Evolutionary conservation across 352 stramenopile genomes (phyloP).

Genomic region (Globisporangium echinulatum): DNA sequence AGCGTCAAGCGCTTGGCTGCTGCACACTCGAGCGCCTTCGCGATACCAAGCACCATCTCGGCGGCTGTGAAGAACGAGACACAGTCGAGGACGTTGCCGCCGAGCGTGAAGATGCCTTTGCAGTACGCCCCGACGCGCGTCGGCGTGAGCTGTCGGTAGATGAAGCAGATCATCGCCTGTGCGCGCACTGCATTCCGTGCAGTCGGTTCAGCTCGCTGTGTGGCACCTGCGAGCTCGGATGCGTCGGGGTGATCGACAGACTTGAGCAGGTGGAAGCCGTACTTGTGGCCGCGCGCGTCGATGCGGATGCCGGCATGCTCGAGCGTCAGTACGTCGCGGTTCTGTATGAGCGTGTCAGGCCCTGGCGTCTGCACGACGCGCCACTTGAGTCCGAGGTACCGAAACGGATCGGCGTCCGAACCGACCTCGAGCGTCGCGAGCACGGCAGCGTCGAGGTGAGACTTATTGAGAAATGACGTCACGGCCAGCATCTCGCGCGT

Average conservation of each 20-base stretch:
- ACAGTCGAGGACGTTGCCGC: slow-evolving; percentile 7
- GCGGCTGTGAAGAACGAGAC: slow-evolving; percentile 10
- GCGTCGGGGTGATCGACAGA: slow-evolving; percentile 4
- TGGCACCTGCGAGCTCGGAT: not conserved
- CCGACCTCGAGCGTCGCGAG: slow-evolving; percentile 31
- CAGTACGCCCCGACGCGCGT: slow-evolving; percentile 7
- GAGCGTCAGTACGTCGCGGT: slow-evolving; percentile 41
- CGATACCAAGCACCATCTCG: slow-evolving; percentile 9
- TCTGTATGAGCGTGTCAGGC: slow-evolving; percentile 22
- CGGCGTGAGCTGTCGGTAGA: slow-evolving; percentile 10
- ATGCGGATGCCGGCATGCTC: slow-evolving; percentile 33
- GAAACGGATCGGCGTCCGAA: slow-evolving; percentile 32
- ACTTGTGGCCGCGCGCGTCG: slow-evolving; percentile 27
- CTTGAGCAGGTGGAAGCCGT: slow-evolving; percentile 21
- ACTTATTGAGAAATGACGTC: slow-evolving; percentile 30
- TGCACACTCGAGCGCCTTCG: slow-evolving; percentile 12
- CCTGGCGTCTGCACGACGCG: slow-evolving; percentile 18
- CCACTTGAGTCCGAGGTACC: slow-evolving; percentile 50
- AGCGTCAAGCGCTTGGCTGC: slow-evolving; percentile 12
- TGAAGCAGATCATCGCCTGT: slow-evolving; percentile 10
- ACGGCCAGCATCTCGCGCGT: slow-evolving; percentile 40
- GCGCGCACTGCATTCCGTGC: slow-evolving; percentile 4
- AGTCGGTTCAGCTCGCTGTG: no score
- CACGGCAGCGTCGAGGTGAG: slow-evolving; percentile 30
- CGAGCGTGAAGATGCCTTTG: slow-evolving; percentile 10